Evolutionary conservation across 176 grass and related monocot species (phyloP), one percentile per base, ranked within the genome.

Genomic region (Aegilops longissima): DNA sequence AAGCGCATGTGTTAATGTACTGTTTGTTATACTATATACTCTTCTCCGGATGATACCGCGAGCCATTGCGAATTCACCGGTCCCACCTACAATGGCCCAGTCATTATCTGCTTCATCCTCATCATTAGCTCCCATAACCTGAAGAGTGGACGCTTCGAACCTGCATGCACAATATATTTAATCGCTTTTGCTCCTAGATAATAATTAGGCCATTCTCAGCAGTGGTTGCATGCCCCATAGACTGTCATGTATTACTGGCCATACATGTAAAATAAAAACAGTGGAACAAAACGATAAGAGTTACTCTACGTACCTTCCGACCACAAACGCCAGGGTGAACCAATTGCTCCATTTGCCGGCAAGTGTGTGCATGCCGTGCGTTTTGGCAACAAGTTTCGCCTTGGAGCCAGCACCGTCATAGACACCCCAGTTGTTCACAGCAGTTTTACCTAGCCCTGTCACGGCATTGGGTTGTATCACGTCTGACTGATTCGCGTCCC

Each of bases 51-150:
- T 76, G 49, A 35, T 59, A 59, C 75, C 75, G 6, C 51, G 29
- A 18, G 75, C 76, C 76, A 78, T 66, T 30, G 64, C 64, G 12
- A 66, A 66, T 14, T 66, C 27, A 30, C 64, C 64, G 25, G 64
- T 66, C 76, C 76, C 76, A 59, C 76, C 51, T n/a, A 78, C 51
- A 61, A 78, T 78, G 30, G 76, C 73, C 73, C 73, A 77, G 1
- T 49, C 45, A 49, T 14, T 49, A 49, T 49, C 45, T 13, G 45
- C 45, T 49, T 14, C 45, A 49, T 49, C 45, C 12, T 49, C 45
- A 14, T 49, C 45, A 49, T 49, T 49, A 13, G 45, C 76, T 78
- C 76, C 76, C 51, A 78, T 61, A 36, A 78, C 51, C 76, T 61
- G 30, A 78, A 78, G 76, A 59, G 76, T 78, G 30, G 51, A 78